Percentiles rank a stretch among this genome's conserved stretches.
Evolutionary conservation across 768 basidiomycete species (phyloP).

Genomic region (Coprinopsis marcescibilis): DNA sequence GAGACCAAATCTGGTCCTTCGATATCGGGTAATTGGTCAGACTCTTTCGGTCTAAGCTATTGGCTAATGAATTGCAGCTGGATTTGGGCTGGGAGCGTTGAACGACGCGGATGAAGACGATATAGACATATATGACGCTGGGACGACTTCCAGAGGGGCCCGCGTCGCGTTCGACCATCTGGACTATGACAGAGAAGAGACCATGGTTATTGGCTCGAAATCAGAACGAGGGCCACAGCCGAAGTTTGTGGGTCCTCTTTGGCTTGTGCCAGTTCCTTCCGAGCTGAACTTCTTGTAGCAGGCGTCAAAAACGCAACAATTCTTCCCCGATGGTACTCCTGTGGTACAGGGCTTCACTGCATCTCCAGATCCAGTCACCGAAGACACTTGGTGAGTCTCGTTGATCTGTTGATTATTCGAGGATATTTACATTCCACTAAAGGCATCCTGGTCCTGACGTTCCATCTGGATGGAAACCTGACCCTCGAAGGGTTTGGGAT

Average conservation of each 20-base stretch:
- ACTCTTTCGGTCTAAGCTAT: not conserved
- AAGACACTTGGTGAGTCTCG: slow-evolving; percentile 60
- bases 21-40: slow-evolving; percentile 43
- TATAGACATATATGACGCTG: slow-evolving; percentile 71
- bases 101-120: slow-evolving; percentile 97
- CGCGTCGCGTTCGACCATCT: slow-evolving; percentile 61
- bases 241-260: slow-evolving; percentile 22
- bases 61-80: slow-evolving; percentile 38
- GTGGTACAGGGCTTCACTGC: slow-evolving; percentile 75
- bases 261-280: not conserved
- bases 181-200: slow-evolving; percentile 62
- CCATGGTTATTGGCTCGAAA: slow-evolving; percentile 36
- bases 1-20: slow-evolving; percentile 39
- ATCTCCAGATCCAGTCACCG: slow-evolving; percentile 57
- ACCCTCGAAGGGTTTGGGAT: slow-evolving; percentile 74
- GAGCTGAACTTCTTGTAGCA: not conserved
- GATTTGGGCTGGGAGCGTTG: slow-evolving; percentile 83
- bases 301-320: slow-evolving; percentile 25
- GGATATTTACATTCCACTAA: not conserved
- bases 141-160: slow-evolving; percentile 30
- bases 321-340: slow-evolving; percentile 70
- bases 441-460: slow-evolving; percentile 86
- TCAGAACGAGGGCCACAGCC: slow-evolving; percentile 17
- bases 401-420: slow-evolving; percentile 6
- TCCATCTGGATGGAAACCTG: slow-evolving; percentile 79